A percentile compares a stretch with the other conserved stretches of the same genome.
These are phyloP conservation scores for Trebouxia sp. DNA, from an alignment of 139 green algal genomes.

Conservation along the genomic window DNA sequence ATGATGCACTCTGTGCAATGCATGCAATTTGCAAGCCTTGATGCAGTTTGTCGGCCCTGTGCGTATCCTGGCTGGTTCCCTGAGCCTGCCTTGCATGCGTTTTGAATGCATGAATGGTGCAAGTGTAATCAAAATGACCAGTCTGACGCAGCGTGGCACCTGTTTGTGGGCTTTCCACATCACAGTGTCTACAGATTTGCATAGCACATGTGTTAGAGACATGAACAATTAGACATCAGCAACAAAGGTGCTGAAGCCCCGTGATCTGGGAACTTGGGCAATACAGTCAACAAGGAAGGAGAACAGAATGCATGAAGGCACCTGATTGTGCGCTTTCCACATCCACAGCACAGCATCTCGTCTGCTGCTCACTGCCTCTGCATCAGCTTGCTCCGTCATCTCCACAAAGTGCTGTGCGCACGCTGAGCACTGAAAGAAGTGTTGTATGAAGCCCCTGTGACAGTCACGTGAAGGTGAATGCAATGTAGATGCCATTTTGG, in stretches of 20 bases:
- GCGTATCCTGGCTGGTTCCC: no score
- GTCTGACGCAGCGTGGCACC: no score
- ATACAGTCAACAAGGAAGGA: not conserved
- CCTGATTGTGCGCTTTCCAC: slow-evolving; percentile 79
- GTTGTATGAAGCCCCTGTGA: slow-evolving; percentile 48
- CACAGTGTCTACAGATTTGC: no score
- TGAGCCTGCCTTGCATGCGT: no score
- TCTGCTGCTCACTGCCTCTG: slow-evolving; percentile 41
- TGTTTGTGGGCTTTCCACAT: no score
- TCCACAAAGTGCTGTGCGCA: slow-evolving; percentile 62
- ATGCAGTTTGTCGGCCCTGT: no score
- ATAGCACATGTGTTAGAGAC: not conserved
- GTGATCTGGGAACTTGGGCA: not conserved
- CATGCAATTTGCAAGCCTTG: no score
- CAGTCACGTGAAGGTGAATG: no score
- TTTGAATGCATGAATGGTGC: no score
- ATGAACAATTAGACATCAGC: not conserved
- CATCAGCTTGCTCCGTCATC: slow-evolving; percentile 42
- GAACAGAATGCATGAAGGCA: not conserved
- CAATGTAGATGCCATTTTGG: no score
- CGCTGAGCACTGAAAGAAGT: slow-evolving; percentile 62
- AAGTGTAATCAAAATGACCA: no score
- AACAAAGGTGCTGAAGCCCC: not conserved
- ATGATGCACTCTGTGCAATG: no score
- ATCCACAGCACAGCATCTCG: slow-evolving; percentile 72